A percentile compares a stretch with the other conserved stretches of the same genome.
phyloP scores from a whole-genome alignment of 1,139 yeast species.

The Ogataea hybrid region DNA sequence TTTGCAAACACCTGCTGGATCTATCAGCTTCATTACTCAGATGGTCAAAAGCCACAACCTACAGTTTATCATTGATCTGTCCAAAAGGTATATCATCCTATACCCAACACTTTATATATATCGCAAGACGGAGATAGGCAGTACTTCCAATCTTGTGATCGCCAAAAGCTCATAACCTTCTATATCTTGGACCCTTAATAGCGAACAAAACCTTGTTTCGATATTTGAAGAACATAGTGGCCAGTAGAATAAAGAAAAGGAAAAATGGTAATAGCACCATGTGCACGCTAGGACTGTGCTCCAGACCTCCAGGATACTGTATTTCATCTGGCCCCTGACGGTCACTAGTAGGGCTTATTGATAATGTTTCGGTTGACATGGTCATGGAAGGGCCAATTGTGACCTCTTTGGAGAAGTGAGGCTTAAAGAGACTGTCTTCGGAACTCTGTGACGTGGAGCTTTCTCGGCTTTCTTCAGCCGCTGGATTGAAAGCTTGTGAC shows the following conservation, averaged over 20 bases:
- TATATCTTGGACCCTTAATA: constrained; percentile 30
- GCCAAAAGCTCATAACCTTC: constrained; percentile 24
- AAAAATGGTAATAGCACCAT: constrained; percentile 21
- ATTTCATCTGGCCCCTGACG: background rate
- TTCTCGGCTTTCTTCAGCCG: too few species aligned
- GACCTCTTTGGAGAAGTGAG: too few species aligned
- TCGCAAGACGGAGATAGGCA: background rate
- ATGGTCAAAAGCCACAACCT: background rate
- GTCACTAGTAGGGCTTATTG: too few species aligned
- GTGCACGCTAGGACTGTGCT: constrained; percentile 9
- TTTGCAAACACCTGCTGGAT: too few species aligned
- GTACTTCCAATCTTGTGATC: background rate
- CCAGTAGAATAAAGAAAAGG: constrained; percentile 15
- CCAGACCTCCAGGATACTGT: background rate
- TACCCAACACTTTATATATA: background rate
- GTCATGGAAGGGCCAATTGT: too few species aligned
- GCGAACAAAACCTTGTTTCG: constrained; percentile 20
- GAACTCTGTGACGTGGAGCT: too few species aligned
- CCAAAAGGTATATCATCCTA: background rate
- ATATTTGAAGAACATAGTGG: constrained; percentile 19
- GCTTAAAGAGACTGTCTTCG: too few species aligned
- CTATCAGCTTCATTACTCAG: too few species aligned
- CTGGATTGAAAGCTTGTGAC: too few species aligned
- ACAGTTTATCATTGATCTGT: background rate
- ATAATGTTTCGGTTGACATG: too few species aligned